A percentile compares a stretch with the other conserved stretches of the same genome.
Evolutionary conservation across 2,329 filamentous ascomycete species (phyloP).

Genomic region (Thelonectria olida): DNA sequence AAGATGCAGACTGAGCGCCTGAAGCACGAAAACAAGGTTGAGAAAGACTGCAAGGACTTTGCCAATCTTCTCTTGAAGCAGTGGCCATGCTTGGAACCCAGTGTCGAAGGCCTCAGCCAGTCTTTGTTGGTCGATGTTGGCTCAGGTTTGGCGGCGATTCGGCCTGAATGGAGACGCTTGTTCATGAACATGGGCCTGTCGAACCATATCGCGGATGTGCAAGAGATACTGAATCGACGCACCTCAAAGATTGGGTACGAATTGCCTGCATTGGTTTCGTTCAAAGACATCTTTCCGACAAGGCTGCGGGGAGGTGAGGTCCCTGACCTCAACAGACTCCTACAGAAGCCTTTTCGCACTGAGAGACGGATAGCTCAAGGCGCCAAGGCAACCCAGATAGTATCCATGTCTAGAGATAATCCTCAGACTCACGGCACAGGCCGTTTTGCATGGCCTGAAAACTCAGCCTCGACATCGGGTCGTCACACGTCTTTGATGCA

Average conservation of each 20-base stretch:
- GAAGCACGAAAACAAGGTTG: conserved; percentile 32
- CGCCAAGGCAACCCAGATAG: not conserved
- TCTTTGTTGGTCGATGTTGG: conserved; percentile 34
- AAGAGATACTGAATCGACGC: conserved; percentile 30
- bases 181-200: conserved; percentile 34
- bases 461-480: not conserved
- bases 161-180: conserved; percentile 38
- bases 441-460: conserved; percentile 6
- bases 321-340: conserved; percentile 26
- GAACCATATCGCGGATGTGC: conserved; percentile 29
- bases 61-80: conserved; percentile 34
- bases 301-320: conserved; percentile 33
- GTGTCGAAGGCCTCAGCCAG: conserved; percentile 15
- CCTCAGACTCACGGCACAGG: not conserved
- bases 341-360: conserved; percentile 22
- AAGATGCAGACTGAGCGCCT: conserved; percentile 30
- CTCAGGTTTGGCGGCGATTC: conserved; percentile 33
- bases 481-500: not conserved
- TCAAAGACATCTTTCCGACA: conserved; percentile 24
- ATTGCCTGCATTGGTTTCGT: conserved; percentile 15
- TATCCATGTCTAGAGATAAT: conserved; percentile 18
- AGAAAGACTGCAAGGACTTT: conserved; percentile 36
- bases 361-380: too few relatives aligned
- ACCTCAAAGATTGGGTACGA: conserved; percentile 24
- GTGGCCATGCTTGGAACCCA: conserved; percentile 39